A percentile compares a stretch with the other conserved stretches of the same genome.
These are phyloP conservation scores for Vigna mungo DNA, from an alignment of 306 rosid genomes.

Conservation along the genomic window DNA sequence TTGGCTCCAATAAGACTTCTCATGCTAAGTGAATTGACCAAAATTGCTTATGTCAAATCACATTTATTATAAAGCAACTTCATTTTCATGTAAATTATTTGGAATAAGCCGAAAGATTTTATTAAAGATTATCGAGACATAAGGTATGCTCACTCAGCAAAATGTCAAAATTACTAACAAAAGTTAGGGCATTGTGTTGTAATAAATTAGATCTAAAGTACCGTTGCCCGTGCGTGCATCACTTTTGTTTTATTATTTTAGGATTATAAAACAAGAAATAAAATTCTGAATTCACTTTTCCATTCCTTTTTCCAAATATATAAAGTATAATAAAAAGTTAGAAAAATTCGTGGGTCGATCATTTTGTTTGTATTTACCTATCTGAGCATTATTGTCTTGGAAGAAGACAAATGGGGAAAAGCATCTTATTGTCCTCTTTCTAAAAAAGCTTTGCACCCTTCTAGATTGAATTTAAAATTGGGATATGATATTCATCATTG, in stretches of 20 bases:
- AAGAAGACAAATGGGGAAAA: slow-evolving; percentile 7
- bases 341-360: background rate
- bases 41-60: background rate
- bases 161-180: background rate
- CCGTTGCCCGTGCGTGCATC: background rate
- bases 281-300: background rate
- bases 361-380: background rate
- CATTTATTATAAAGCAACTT: background rate
- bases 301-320: background rate
- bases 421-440: background rate
- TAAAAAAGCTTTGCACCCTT: slow-evolving; percentile 20
- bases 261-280: background rate
- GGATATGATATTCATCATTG: background rate
- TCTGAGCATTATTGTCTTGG: background rate
- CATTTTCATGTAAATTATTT: background rate
- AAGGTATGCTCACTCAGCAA: background rate
- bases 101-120: background rate
- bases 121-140: background rate
- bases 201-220: background rate
- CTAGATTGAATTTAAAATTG: background rate
- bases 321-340: background rate
- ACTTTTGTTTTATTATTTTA: background rate
- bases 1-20: background rate
- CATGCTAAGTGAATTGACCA: background rate
- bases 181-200: background rate